These are phyloP conservation scores for Sherardia arvensis DNA, from an alignment of 257 asterid genomes.

Conservation along the genomic window DNA sequence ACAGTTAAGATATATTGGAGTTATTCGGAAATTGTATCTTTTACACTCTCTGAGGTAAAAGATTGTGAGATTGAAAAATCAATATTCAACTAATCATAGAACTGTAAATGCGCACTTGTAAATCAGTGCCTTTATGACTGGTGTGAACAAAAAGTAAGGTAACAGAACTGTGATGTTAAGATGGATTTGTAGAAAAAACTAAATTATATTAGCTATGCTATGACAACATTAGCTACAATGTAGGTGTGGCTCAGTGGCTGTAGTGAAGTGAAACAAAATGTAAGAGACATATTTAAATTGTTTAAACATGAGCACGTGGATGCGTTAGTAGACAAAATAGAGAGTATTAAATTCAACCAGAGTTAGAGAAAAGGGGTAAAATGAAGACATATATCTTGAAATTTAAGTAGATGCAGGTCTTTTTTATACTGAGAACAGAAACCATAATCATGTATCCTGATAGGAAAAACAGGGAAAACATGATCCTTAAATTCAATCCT, in stretches of 20 bases:
- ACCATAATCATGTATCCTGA: neutral
- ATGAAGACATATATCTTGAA: neutral
- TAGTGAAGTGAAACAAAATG: neutral
- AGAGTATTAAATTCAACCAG: neutral
- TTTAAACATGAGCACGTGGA: neutral
- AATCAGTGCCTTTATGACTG: neutral
- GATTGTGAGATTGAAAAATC: neutral
- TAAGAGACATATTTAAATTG: neutral
- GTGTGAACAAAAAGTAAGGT: neutral
- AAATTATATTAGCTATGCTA: neutral
- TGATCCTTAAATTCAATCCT: too few species aligned
- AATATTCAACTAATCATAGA: neutral
- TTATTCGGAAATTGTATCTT: neutral
- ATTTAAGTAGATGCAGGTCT: neutral
- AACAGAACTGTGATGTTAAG: neutral
- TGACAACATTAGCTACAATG: neutral
- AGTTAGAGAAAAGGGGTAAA: neutral
- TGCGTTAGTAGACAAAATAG: neutral
- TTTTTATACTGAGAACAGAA: neutral
- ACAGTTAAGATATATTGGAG: neutral
- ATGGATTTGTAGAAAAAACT: neutral
- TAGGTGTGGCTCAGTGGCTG: neutral
- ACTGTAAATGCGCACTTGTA: neutral
- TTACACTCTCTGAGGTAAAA: neutral
- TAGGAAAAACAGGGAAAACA: neutral